phyloP scores from a whole-genome alignment of 177 flowering plant genomes.

The Telopea speciosissima region DNA sequence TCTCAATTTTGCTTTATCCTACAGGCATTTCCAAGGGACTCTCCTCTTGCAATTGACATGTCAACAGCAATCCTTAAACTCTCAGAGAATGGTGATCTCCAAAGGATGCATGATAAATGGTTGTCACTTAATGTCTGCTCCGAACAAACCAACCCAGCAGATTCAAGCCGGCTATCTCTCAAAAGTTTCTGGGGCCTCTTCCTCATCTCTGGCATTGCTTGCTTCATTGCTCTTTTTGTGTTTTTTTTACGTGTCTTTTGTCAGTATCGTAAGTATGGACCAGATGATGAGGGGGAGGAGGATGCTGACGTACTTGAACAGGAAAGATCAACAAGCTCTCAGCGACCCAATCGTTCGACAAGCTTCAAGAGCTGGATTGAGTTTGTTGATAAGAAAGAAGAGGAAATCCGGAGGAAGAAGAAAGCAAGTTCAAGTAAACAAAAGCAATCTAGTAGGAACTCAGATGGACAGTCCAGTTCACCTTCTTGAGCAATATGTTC shows the following conservation, averaged over 20 bases:
- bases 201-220: conserved; percentile 65
- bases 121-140: conserved; percentile 42
- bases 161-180: conserved; percentile 47
- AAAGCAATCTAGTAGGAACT: conserved; percentile 19
- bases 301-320: conserved; percentile 10
- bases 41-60: conserved; percentile 83
- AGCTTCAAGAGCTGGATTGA: conserved; percentile 45
- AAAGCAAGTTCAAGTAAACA: conserved; percentile 32
- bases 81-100: conserved; percentile 86
- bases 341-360: conserved; percentile 22
- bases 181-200: conserved; percentile 94
- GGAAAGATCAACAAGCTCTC: conserved; percentile 4
- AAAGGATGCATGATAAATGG: conserved; percentile 83
- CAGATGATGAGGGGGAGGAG: conserved; percentile 2
- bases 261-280: conserved; percentile 47
- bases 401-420: conserved; percentile 49
- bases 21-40: conserved; percentile 91
- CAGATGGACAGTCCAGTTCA: conserved; percentile 33
- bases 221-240: conserved; percentile 52
- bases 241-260: conserved; percentile 43
- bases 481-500: conserved; percentile 13
- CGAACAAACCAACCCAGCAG: conserved; percentile 26
- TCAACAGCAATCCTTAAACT: conserved; percentile 89
- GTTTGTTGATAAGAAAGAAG: conserved; percentile 71
- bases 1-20: not conserved